Percentiles rank a stretch among this genome's conserved stretches.
These are phyloP conservation scores for Coemansia sp. DNA, from an alignment of 192 early-diverging fungal genomes.

Conservation along the genomic window DNA sequence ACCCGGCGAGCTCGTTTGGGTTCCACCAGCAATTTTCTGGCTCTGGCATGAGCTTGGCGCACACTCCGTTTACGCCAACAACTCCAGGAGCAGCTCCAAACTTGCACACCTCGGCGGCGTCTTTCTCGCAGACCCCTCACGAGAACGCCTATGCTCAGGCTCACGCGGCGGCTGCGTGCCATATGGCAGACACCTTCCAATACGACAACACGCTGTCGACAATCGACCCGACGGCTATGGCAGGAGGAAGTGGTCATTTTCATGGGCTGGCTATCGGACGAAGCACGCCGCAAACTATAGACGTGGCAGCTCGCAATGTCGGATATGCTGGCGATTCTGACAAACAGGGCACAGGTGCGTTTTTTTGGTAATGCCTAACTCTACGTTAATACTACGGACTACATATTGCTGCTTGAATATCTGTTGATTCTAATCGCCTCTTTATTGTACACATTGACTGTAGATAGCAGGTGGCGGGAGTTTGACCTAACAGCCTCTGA, in stretches of 20 bases:
- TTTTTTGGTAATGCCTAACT: not conserved
- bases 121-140: slow-evolving; percentile 5
- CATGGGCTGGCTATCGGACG: not conserved
- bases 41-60: slow-evolving; percentile 12
- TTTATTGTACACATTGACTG: slow-evolving; percentile 14
- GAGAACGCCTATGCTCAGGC: slow-evolving; percentile 11
- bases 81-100: not conserved
- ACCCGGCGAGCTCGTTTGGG: slow-evolving; percentile 14
- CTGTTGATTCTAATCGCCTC: slow-evolving; percentile 1
- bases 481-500: slow-evolving; percentile 10
- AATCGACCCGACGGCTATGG: slow-evolving; percentile 8
- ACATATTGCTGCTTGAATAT: not conserved
- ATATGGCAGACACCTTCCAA: slow-evolving; percentile 18
- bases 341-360: slow-evolving; percentile 28
- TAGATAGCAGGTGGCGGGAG: slow-evolving; percentile 42
- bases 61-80: slow-evolving; percentile 21
- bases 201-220: slow-evolving; percentile 23
- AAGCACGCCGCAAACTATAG: slow-evolving; percentile 11
- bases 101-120: slow-evolving; percentile 3
- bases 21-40: slow-evolving; percentile 30
- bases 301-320: slow-evolving; percentile 2
- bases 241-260: not conserved
- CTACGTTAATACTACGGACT: not conserved
- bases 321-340: slow-evolving; percentile 14
- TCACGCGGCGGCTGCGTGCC: not conserved